Conservation (phyloP, 192 early-diverging fungal genomes). For the Thamnidium elegans region DNA sequence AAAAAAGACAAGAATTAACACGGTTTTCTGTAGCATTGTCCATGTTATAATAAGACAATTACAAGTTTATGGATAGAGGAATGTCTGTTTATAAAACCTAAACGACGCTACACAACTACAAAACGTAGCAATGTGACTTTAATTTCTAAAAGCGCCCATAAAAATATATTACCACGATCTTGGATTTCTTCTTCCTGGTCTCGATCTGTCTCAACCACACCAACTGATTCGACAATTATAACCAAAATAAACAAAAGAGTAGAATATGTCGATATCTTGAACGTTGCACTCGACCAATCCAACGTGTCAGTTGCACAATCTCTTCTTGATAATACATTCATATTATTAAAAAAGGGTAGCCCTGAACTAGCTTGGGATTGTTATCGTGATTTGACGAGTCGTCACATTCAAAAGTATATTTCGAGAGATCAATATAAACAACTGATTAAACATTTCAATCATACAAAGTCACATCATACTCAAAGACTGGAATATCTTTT, state of each 20-base stretch:
- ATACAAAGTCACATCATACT: not conserved
- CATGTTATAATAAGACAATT: too few relatives aligned
- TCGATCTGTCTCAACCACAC: too few relatives aligned
- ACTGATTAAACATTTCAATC: constrained; percentile 27
- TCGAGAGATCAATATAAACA: constrained; percentile 26
- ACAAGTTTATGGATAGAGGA: too few relatives aligned
- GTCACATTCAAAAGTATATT: constrained; percentile 23
- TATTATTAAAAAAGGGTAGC: constrained; percentile 10
- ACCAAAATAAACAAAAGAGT: not conserved
- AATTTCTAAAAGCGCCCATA: too few relatives aligned
- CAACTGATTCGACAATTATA: too few relatives aligned
- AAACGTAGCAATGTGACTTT: too few relatives aligned
- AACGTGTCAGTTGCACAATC: constrained; percentile 25
- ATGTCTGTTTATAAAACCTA: too few relatives aligned
- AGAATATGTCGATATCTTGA: constrained; percentile 8
- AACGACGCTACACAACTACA: too few relatives aligned
- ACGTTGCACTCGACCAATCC: constrained; percentile 33
- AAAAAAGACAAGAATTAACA: too few relatives aligned
- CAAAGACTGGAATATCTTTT: constrained; percentile 25
- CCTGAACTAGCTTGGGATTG: constrained; percentile 34
- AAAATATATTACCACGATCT: too few relatives aligned
- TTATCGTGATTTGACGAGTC: constrained; percentile 28
- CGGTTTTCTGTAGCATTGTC: too few relatives aligned
- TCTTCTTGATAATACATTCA: constrained; percentile 21
- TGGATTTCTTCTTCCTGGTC: too few relatives aligned